Base-by-base conservation (phyloP, 345 rosid genomes). In the Hibiscus mutabilis region DNA sequence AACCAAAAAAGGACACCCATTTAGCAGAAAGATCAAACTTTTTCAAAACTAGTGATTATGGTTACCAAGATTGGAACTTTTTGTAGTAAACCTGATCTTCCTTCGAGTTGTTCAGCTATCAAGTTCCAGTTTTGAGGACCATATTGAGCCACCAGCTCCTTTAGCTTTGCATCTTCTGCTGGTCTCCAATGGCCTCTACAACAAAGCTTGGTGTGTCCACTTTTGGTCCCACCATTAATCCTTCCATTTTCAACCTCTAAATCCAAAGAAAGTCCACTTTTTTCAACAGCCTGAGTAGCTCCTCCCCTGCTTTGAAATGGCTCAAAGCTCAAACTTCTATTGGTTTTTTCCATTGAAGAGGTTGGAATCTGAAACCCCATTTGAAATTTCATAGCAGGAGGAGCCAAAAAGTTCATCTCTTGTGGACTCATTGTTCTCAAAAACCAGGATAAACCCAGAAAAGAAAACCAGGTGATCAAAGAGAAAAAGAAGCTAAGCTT, bases 111-210 rank as follows among this genome's bases (percentile, higher is more conserved):
- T 76, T 90, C 89, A 1, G 98, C 95, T 40, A 91, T 90, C 80
- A 91, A 77, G 79, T 94, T 94, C 98, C 98, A 94, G 80, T 91
- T 94, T 82, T 94, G 97, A 62, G 98, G 98, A 13, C 98, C 98
- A 60, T 81, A 86, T 52, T 84, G 83, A 33, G 84, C 74, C 25
- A 91, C 97, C 47, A 91, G 91, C 57, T 91, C 97, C 74, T 81
- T 88, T 25, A 91, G 97, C 76, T 87, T 87, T 19, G 87, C 69
- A 75, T 94, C 98, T 77, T 94, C 97, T 63, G 85, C 89, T 10
- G 98, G 97, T 81, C 95, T 87, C 98, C 97, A 94, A 70, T 91
- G 98, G 27, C 98, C 95, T 79, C 95, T 87, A 5, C 87, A 79
- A 55, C 91, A 89, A 22, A 85, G 80, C 76, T 84, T 87, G 15